Percentiles rank a stretch among this genome's conserved stretches.
These are phyloP conservation scores for Aristolochia fimbriata DNA, from an alignment of 164 flowering plant species.

Conservation along the genomic window DNA sequence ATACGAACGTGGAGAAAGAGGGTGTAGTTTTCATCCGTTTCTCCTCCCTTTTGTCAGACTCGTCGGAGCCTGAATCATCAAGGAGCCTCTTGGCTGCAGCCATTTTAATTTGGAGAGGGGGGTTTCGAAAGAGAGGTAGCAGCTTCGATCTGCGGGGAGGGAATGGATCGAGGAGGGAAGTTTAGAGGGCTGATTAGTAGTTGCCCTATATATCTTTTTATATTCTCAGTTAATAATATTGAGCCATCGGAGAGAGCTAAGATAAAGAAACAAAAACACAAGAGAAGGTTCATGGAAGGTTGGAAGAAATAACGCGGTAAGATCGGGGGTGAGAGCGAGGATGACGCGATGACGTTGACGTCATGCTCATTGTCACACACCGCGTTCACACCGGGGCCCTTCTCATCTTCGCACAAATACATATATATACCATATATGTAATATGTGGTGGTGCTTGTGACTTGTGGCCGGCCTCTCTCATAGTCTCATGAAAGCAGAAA, in stretches of 20 bases:
- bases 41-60: conserved; percentile 20
- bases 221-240: too few species aligned
- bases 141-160: neutral
- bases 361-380: neutral
- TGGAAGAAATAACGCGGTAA: conserved; percentile 16
- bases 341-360: conserved; percentile 8
- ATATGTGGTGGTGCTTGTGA: too few species aligned
- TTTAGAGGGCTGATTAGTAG: neutral
- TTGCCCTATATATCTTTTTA: neutral
- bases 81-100: conserved; percentile 45
- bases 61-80: conserved; percentile 20
- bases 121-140: neutral
- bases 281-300: conserved; percentile 33
- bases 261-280: neutral
- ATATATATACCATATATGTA: too few species aligned
- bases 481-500: too few species aligned
- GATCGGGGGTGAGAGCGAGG: neutral
- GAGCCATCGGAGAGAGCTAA: neutral
- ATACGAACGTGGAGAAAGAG: conserved; percentile 57
- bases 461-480: too few species aligned
- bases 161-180: neutral
- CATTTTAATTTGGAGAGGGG: conserved; percentile 26
- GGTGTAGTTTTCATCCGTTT: conserved; percentile 35
- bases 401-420: too few species aligned
- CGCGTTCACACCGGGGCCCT: too few species aligned